Evolutionary conservation across 2,329 filamentous ascomycete genomes (phyloP), one percentile per base, ranked within the genome.

Genomic region (Epichloe sp.): DNA sequence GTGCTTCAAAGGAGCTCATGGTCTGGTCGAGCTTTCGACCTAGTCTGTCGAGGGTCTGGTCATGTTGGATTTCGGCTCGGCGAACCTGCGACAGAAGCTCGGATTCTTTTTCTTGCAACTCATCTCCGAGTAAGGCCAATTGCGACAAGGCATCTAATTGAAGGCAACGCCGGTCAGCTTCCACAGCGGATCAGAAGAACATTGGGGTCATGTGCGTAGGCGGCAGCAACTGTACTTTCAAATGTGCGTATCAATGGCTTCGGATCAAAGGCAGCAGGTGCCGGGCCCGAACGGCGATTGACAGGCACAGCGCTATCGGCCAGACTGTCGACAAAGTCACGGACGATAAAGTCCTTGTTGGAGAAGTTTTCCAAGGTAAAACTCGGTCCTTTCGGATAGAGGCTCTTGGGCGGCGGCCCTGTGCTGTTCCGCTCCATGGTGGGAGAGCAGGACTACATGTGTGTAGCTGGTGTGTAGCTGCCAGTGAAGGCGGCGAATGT

Each of bases 181-280:
- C 37, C 10, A 47, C 42, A 21, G 38, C 12, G 6, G 6, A 4
- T 7, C 15, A 6, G 14, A 38, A n/a, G 5, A 43, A 19, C 5
- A n/a, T 35, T 3, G 19, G 19, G 19, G 19, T 3, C 19, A 21
- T 21, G 19, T 21, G 19, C 19, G 19, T 21, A 21, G 19, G 19
- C 19, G 31, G 37, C 19, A 26, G 15, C 23, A 42, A 54, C 70
- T 31, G 56, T 71, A 82, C 79, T 82, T 64, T 98, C 93, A 66
- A 98, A 98, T 1, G 88, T 90, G 53, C 93, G 83, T 61, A 98
- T 98, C 59, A 98, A 75, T 35, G 93, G 94, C 69, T 98, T 98
- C 0, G 93, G 89, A 62, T 98, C 93, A 70, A 98, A 98, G 4
- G 76, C 71, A 52, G 76, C 70, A 55, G 77, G 75, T 63, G 72